Base-by-base conservation (phyloP, 2,329 filamentous ascomycete genomes). In the Hypoxylon sp. region DNA sequence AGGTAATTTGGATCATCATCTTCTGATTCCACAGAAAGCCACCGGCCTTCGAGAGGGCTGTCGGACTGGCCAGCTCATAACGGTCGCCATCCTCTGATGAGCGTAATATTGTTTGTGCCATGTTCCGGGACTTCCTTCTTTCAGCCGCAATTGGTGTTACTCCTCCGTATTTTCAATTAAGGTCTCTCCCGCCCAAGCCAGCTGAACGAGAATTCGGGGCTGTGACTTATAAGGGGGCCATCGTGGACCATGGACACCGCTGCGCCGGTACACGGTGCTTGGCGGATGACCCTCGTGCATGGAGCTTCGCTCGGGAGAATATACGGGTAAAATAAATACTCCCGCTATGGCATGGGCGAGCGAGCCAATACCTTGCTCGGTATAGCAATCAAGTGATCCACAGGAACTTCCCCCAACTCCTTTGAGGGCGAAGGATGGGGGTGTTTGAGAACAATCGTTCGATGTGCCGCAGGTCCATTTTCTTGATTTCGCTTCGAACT, bases 1-100 rank as follows among this genome's bases (percentile, higher is more conserved):
- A 88, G 61, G 86, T 88, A 51, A 85, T 80, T 74, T 88, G 86
- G 66, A 88, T 86, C 86, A 88, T 88, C 86, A 88, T 88, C 77
- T 82, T 84, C 76, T 87, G 85, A 72, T 89, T 89, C 86, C 86
- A 89, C 10, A 89, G 80, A 74, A 88, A 89, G 58, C 82, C 85
- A 55, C 82, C 84, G 2, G 86, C 85, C 76, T 86, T 85, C 56
- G 86, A 85, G 82, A 89, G 79, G 44, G 84, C 85, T 25, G 85
- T 86, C n/a, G 86, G 84, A 75, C 82, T 85, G 55, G 79, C 81
- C 69, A 89, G 82, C 76, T 88, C 85, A 77, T 87, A 88, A 70
- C 86, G 86, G 53, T 83, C 80, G 58, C 85, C 86, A 76, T 85
- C 77, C 27, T 83, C 76, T 6, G 84, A 83, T 13, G 75, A 72